These are phyloP conservation scores for Phytophthora pinifolia DNA, from an alignment of 352 stramenopile species.

Conservation along the genomic window DNA sequence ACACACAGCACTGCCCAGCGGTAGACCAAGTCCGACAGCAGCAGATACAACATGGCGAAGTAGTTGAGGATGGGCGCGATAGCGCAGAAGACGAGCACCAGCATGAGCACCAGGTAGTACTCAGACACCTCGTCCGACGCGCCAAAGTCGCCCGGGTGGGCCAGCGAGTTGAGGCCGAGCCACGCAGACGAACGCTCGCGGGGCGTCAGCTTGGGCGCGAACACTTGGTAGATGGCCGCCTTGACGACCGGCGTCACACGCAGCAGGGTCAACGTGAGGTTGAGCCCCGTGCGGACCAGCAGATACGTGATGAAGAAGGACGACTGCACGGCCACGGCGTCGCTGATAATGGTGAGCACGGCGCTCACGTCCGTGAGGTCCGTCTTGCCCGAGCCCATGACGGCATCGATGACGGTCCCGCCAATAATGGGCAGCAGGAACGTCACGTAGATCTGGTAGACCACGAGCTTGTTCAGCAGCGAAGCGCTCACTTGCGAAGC, in stretches of 20 bases:
- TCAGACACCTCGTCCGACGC: conserved; percentile 59
- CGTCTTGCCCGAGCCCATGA: conserved; percentile 56
- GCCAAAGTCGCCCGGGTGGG: conserved; percentile 58
- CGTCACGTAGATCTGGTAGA: conserved; percentile 83
- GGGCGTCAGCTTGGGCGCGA: conserved; percentile 82
- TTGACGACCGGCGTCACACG: conserved; percentile 77
- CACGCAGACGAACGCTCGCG: conserved; percentile 65
- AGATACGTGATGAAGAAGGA: conserved; percentile 84
- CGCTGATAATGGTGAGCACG: conserved; percentile 57
- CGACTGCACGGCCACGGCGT: conserved; percentile 70
- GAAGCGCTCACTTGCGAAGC: conserved; percentile 63
- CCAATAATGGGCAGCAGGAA: conserved; percentile 85
- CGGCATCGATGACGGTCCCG: conserved; percentile 71
- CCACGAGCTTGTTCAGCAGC: conserved; percentile 79
- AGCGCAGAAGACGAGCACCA: conserved; percentile 72
- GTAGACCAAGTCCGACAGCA: conserved; percentile 76
- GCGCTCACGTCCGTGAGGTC: conserved; percentile 44
- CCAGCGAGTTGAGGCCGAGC: conserved; percentile 67
- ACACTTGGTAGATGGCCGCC: conserved; percentile 69
- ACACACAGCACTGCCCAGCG: conserved; percentile 77
- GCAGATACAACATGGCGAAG: conserved; percentile 68
- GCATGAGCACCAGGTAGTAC: conserved; percentile 75
- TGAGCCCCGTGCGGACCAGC: conserved; percentile 71
- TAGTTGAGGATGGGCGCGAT: conserved; percentile 83
- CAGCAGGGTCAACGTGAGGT: conserved; percentile 67